Evolutionary conservation across 2,329 filamentous ascomycete genomes (phyloP).

Genomic region (Neopestalotiopsis sp.): DNA sequence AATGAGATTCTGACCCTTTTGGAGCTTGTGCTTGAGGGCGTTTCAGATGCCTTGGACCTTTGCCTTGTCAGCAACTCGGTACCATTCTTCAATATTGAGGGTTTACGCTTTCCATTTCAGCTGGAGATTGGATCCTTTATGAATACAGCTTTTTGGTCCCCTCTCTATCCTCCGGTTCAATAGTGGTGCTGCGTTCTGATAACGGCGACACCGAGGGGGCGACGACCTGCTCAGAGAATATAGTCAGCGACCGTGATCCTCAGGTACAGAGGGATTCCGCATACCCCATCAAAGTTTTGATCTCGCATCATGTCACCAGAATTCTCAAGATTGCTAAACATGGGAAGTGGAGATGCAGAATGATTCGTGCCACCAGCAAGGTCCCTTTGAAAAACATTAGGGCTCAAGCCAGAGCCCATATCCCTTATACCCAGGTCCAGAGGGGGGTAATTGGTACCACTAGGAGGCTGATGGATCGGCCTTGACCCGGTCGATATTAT

Average conservation of each 20-base stretch:
- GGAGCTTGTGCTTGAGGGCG: no score
- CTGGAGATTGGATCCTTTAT: no score
- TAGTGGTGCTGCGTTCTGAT: no score
- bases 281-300: constrained; percentile 65
- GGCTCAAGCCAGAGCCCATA: constrained; percentile 37
- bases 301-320: constrained; percentile 50
- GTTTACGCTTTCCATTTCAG: no score
- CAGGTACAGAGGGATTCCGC: constrained; percentile 34
- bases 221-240: no score
- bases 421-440: constrained; percentile 46
- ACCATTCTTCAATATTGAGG: no score
- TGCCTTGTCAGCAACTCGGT: no score
- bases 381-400: constrained; percentile 43
- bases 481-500: constrained; percentile 47
- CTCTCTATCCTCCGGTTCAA: no score
- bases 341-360: constrained; percentile 54
- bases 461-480: constrained; percentile 42
- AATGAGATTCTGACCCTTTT: no score
- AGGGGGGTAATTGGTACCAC: constrained; percentile 46
- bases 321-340: constrained; percentile 53
- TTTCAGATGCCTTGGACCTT: no score
- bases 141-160: no score
- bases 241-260: constrained; percentile 22
- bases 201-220: no score
- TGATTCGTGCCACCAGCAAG: constrained; percentile 39